A percentile compares a stretch with the other conserved stretches of the same genome.
phyloP scores from a whole-genome alignment of 2,329 filamentous ascomycete genomes.

The Fusarium sacchari region DNA sequence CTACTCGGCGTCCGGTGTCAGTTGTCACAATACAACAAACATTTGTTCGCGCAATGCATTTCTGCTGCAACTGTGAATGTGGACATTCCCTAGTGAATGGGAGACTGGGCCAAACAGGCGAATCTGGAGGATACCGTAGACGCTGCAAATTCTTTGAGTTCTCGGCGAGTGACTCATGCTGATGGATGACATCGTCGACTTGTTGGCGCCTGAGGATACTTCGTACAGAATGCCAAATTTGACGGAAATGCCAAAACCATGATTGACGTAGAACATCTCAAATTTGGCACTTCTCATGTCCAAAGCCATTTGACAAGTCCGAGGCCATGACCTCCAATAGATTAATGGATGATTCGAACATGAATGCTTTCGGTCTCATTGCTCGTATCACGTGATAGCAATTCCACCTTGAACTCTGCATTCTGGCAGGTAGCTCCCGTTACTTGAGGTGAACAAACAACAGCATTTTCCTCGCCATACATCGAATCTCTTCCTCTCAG shows the following conservation, averaged over 20 bases:
- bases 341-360: neutral
- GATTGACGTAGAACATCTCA: neutral
- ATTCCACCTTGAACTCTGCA: slow-evolving; percentile 8
- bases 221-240: neutral
- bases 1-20: slow-evolving; percentile 55
- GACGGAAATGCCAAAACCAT: neutral
- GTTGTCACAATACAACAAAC: slow-evolving; percentile 53
- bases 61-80: slow-evolving; percentile 27
- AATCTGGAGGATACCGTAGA: slow-evolving; percentile 5
- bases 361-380: neutral
- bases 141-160: neutral
- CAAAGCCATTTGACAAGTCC: neutral
- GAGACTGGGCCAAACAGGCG: neutral
- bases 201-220: slow-evolving; percentile 22
- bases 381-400: slow-evolving; percentile 25
- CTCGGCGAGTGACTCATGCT: slow-evolving; percentile 39
- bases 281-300: neutral
- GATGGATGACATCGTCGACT: slow-evolving; percentile 27
- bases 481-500: neutral
- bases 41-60: slow-evolving; percentile 44
- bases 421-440: neutral
- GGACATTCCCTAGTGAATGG: neutral
- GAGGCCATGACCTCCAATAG: neutral
- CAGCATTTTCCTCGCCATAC: neutral
- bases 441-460: slow-evolving; percentile 1